Base-by-base conservation (phyloP, 1,284 basidiomycete species). In the Vanrija sp. region DNA sequence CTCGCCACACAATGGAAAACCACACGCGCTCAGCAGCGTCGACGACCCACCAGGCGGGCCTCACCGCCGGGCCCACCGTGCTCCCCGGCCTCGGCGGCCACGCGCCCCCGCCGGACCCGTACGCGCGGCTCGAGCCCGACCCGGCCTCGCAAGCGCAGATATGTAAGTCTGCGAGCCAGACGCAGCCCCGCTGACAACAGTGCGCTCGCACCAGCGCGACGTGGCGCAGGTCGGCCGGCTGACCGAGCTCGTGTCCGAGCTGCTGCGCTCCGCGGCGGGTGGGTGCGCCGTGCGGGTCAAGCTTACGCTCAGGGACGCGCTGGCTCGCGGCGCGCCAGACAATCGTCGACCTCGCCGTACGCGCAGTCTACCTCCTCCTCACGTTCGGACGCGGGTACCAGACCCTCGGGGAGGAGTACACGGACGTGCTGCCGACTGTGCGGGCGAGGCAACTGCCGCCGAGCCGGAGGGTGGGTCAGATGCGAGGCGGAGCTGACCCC, bases 381-480 rank as follows among this genome's bases (percentile, higher is more conserved):
- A 89, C 89, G 0, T 83, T 85, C 53, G 88, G 88, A 37, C 79
- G 84, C 87, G 90, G 85, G 3, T 81, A 79, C 3, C 89, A 91
- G 72, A 91, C 88, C 3, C 79, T 94, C 0, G 90, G 90, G 15
- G 90, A 95, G 73, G 90, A 95, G 69, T 95, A 95, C 67, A 92
- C 89, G 1, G 88, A 89, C 65, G 86, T 89, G 27, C 86, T 89
- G 82, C 83, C 86, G 50, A 83, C 84, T 53, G 83, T 84, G 14
- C 67, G 75, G 16, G 25, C 61, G 18, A 49, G 45, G 10, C 16
- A 53, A 9, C 52, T 54, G 7, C 41, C 55, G 10, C 65, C 67
- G 6, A 57, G 66, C 0, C 59, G 57, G 35, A 54, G 45, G 45
- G 68, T 70, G 35, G 51, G 62, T 51, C 9, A 5, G 4, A 4